A percentile compares a stretch with the other conserved stretches of the same genome.
Evolutionary conservation across 2,329 filamentous ascomycete genomes (phyloP).

Genomic region (Verruconis gallopava): DNA sequence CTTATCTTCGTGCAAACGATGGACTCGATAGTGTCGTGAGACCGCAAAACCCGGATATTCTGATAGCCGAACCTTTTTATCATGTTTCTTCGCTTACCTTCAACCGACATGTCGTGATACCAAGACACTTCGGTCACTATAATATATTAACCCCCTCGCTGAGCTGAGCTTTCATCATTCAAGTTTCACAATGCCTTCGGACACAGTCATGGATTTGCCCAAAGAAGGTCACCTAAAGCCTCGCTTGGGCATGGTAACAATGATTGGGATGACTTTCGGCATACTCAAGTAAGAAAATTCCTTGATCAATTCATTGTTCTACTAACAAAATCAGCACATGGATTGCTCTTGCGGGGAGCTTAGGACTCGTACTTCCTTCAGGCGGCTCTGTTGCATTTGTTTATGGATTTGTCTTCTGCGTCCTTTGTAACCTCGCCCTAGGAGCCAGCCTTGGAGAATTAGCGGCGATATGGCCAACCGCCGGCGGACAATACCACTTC

Average conservation of each 20-base stretch:
- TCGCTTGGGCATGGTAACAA: slow-evolving; percentile 28
- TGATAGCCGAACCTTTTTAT: too few species aligned
- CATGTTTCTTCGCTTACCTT: too few species aligned
- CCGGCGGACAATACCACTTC: slow-evolving; percentile 36
- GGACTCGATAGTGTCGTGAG: too few species aligned
- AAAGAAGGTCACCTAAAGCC: slow-evolving; percentile 26
- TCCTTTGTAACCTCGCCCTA: slow-evolving; percentile 32
- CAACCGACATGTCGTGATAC: too few species aligned
- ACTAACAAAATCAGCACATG: slow-evolving; percentile 20
- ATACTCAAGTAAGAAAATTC: slow-evolving; percentile 30
- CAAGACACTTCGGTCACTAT: too few species aligned
- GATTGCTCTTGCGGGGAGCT: slow-evolving; percentile 30
- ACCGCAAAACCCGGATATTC: too few species aligned
- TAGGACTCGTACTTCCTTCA: slow-evolving; percentile 21
- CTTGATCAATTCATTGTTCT: slow-evolving; percentile 1
- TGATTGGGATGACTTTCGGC: slow-evolving; percentile 33
- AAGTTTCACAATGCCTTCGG: too few species aligned
- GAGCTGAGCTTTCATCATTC: too few species aligned
- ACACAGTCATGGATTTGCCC: too few species aligned
- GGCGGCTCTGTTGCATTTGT: slow-evolving; percentile 31
- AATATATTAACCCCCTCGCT: too few species aligned
- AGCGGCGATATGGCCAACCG: slow-evolving; percentile 33
- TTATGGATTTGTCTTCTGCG: slow-evolving; percentile 35
- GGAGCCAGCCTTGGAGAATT: slow-evolving; percentile 32
- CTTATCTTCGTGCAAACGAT: too few species aligned